Percentiles rank a stretch among this genome's conserved stretches.
Conservation (phyloP, 805 yeast genomes). For the Lipomyces kockii region DNA sequence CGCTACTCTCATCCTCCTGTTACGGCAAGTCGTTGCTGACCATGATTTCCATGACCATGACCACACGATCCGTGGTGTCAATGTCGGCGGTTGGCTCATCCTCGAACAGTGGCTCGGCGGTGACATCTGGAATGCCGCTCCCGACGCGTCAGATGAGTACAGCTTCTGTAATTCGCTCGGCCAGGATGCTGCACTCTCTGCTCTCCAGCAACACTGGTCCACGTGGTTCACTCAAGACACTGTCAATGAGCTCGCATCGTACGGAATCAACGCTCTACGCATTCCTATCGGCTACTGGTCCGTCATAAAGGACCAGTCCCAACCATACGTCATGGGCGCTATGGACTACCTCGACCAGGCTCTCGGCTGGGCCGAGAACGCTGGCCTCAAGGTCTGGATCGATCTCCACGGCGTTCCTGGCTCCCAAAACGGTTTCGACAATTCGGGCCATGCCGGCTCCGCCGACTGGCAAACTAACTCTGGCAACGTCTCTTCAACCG, state of each 20-base stretch:
- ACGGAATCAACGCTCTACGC: constrained; percentile 82
- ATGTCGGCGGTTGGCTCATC: constrained; percentile 89
- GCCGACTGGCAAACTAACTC: constrained; percentile 58
- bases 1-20: not conserved
- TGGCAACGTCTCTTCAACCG: constrained; percentile 57
- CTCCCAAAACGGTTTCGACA: constrained; percentile 94
- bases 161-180: constrained; percentile 68
- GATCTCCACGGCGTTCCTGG: constrained; percentile 98
- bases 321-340: constrained; percentile 90
- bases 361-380: constrained; percentile 68
- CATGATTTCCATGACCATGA: not conserved
- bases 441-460: constrained; percentile 80
- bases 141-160: constrained; percentile 81
- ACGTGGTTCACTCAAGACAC: constrained; percentile 76
- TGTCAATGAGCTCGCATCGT: constrained; percentile 58
- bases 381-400: constrained; percentile 78
- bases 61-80: constrained; percentile 50
- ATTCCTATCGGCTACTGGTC: constrained; percentile 97
- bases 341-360: constrained; percentile 73
- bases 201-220: constrained; percentile 73
- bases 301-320: constrained; percentile 57
- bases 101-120: constrained; percentile 61
- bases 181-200: constrained; percentile 54
- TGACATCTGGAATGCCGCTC: constrained; percentile 63
- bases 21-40: not conserved